Percentiles rank a stretch among this genome's conserved stretches.
These are phyloP conservation scores for Capsella rubella DNA, from an alignment of 441 rosid species.

Conservation along the genomic window DNA sequence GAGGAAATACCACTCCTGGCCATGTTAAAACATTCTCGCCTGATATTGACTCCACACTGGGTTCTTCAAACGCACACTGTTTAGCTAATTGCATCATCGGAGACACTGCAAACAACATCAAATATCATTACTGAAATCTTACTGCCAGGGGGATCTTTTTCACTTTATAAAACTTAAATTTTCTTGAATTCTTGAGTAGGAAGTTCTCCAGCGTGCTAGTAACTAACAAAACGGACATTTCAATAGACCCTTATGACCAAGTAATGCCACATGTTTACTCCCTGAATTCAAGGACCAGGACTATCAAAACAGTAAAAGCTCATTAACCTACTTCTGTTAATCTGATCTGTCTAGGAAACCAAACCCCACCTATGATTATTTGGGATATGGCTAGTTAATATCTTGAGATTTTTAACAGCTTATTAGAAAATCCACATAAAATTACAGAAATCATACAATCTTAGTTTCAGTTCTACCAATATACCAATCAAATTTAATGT, in stretches of 20 bases:
- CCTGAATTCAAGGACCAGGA: conserved; percentile 11
- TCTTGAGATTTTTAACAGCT: conserved; percentile 6
- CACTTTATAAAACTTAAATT: not conserved
- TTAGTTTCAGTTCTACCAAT: conserved; percentile 12
- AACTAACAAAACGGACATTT: conserved; percentile 24
- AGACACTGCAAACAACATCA: conserved; percentile 76
- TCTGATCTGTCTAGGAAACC: conserved; percentile 21
- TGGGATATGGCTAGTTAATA: conserved; percentile 20
- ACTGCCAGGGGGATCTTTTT: not conserved
- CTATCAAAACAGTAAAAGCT: conserved; percentile 9
- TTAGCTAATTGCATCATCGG: conserved; percentile 94
- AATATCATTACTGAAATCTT: conserved; percentile 34
- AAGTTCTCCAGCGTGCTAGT: conserved; percentile 11
- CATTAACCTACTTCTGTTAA: conserved; percentile 1
- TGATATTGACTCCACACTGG: conserved; percentile 86
- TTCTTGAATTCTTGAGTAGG: conserved; percentile 8
- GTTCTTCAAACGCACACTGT: conserved; percentile 98
- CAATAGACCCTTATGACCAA: conserved; percentile 12
- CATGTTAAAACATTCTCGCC: conserved; percentile 95
- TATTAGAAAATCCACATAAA: conserved; percentile 26
- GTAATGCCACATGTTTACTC: conserved; percentile 27
- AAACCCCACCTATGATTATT: conserved; percentile 17
- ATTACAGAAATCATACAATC: conserved; percentile 2
- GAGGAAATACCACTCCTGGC: conserved; percentile 89
- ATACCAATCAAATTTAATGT: conserved; percentile 13